These are phyloP conservation scores for Candida nitratophila DNA, from an alignment of 805 yeast species.

Conservation along the genomic window DNA sequence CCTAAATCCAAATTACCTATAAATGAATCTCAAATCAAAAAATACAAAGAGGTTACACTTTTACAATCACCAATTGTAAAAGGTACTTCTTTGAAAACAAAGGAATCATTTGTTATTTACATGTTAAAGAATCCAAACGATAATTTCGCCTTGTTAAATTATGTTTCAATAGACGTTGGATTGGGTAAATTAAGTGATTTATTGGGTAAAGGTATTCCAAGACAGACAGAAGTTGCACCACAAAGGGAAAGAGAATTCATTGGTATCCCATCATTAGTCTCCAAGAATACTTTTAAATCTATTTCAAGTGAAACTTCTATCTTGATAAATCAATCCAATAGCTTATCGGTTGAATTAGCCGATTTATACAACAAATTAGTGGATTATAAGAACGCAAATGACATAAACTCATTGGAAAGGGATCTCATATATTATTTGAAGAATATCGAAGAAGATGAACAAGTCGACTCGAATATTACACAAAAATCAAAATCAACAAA, in stretches of 20 bases:
- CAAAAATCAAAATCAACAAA: constrained; percentile 13
- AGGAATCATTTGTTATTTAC: constrained; percentile 34
- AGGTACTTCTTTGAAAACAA: constrained; percentile 36
- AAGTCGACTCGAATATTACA: constrained; percentile 8
- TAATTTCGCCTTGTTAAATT: constrained; percentile 35
- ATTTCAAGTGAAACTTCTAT: constrained; percentile 13
- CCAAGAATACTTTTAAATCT: constrained; percentile 12
- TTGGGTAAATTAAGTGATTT: constrained; percentile 62
- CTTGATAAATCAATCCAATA: constrained; percentile 17
- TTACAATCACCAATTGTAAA: constrained; percentile 28
- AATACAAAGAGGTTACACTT: constrained; percentile 17
- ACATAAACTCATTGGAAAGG: constrained; percentile 24
- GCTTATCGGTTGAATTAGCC: constrained; percentile 15
- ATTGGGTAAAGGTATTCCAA: constrained; percentile 46
- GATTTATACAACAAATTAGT: constrained; percentile 23
- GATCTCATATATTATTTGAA: constrained; percentile 24
- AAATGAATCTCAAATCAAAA: not conserved
- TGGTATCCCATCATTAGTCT: constrained; percentile 7
- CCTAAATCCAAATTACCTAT: constrained; percentile 18
- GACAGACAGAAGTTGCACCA: not conserved
- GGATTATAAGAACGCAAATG: constrained; percentile 12
- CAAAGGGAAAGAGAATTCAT: constrained; percentile 1
- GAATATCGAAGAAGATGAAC: constrained; percentile 16
- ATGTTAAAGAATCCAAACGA: constrained; percentile 34
- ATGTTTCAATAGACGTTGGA: constrained; percentile 53